Percentiles rank a stretch among this genome's conserved stretches.
Evolutionary conservation across 805 yeast species (phyloP).

Genomic region (Grigorovia humatica): DNA sequence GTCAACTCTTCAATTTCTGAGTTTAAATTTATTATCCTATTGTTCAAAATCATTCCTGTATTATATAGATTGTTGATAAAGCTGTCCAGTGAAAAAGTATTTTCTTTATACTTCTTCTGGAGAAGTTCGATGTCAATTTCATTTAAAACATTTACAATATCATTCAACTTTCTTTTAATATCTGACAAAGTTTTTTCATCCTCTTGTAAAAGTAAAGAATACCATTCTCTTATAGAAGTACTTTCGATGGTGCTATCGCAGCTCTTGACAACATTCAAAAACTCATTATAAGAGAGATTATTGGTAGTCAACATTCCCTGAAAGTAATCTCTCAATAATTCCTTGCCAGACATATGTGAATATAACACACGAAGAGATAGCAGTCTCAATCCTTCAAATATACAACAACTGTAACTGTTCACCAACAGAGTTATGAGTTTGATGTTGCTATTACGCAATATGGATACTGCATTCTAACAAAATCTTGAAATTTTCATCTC

Average conservation of each 20-base stretch:
- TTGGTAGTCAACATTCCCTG: background rate
- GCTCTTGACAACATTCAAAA: background rate
- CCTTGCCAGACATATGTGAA: background rate
- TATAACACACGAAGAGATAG: background rate
- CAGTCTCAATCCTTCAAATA: too few relatives aligned
- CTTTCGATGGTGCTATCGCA: background rate
- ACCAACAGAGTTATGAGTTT: too few relatives aligned
- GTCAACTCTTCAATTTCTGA: conserved; percentile 3
- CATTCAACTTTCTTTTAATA: conserved; percentile 57
- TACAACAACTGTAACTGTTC: too few relatives aligned
- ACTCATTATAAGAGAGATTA: background rate
- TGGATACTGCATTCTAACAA: too few relatives aligned
- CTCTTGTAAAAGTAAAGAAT: background rate
- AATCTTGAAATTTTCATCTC: too few relatives aligned
- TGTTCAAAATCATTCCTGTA: conserved; percentile 10
- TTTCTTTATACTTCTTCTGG: conserved; percentile 6
- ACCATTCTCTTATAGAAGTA: background rate
- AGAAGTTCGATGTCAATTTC: conserved; percentile 9
- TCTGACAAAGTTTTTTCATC: conserved; percentile 43
- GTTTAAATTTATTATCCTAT: conserved; percentile 6
- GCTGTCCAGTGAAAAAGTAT: conserved; percentile 13
- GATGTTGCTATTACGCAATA: too few relatives aligned
- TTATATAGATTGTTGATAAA: conserved; percentile 12
- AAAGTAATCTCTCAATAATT: background rate
- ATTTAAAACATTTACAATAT: conserved; percentile 32